phyloP scores from a whole-genome alignment of 2,329 filamentous ascomycete genomes.

The Talaromyces sp. region DNA sequence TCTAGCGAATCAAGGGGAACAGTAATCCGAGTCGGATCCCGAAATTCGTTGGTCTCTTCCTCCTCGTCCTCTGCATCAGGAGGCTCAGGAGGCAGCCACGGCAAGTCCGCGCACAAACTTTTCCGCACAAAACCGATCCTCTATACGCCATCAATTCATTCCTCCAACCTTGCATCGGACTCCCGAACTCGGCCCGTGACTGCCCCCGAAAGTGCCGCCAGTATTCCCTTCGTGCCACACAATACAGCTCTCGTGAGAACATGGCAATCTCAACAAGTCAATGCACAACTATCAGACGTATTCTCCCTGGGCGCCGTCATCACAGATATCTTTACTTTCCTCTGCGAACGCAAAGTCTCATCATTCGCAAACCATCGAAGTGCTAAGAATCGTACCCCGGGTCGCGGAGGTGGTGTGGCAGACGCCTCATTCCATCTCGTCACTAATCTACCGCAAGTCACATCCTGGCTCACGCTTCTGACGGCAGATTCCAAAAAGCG shows the following conservation, averaged over 20 bases:
- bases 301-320: constrained; percentile 58
- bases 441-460: constrained; percentile 51
- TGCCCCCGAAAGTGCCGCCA: constrained; percentile 30
- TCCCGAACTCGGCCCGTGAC: constrained; percentile 27
- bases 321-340: constrained; percentile 57
- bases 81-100: constrained; percentile 20
- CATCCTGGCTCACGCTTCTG: constrained; percentile 53
- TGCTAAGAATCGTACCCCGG: constrained; percentile 49
- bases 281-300: constrained; percentile 48
- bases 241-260: constrained; percentile 33
- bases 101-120: constrained; percentile 2
- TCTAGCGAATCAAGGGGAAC: constrained; percentile 36
- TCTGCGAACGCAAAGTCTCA: constrained; percentile 55
- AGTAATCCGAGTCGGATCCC: constrained; percentile 32
- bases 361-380: constrained; percentile 55
- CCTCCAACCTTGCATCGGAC: constrained; percentile 23
- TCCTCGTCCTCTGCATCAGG: constrained; percentile 35
- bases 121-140: constrained; percentile 28
- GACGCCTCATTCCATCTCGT: constrained; percentile 57
- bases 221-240: constrained; percentile 14
- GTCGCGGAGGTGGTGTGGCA: constrained; percentile 47
- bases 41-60: constrained; percentile 22
- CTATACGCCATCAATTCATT: constrained; percentile 33
- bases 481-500: constrained; percentile 47
- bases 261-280: constrained; percentile 37